Conservation (phyloP, 2,329 filamentous ascomycete species). For the Diaporthe sp. region DNA sequence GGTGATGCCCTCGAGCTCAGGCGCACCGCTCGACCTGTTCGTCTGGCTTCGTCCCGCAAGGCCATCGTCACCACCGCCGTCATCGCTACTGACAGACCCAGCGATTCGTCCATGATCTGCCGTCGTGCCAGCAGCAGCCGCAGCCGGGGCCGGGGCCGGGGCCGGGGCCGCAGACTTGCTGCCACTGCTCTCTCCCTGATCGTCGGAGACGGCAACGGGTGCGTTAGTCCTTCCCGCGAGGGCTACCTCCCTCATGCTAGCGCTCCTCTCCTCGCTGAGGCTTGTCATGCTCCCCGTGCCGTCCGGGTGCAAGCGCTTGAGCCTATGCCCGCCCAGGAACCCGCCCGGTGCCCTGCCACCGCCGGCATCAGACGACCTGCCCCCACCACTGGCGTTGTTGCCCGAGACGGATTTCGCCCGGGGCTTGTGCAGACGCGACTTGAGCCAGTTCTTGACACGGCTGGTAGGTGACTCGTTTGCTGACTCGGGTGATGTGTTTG, state of each 20-base stretch:
- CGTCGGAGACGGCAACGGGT: conserved; percentile 46
- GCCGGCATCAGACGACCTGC: conserved; percentile 5
- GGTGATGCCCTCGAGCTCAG: conserved; percentile 32
- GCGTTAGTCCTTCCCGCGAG: conserved; percentile 45
- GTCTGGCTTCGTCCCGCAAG: not conserved
- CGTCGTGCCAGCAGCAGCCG: not conserved
- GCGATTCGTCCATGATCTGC: not conserved
- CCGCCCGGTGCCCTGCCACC: conserved; percentile 38
- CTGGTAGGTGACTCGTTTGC: conserved; percentile 45
- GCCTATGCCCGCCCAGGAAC: conserved; percentile 60
- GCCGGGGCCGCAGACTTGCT: not conserved
- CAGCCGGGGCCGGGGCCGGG: not conserved
- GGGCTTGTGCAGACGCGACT: conserved; percentile 55
- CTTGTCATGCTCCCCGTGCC: conserved; percentile 53
- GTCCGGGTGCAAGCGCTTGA: conserved; percentile 45
- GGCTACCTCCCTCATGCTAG: conserved; percentile 53
- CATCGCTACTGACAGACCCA: conserved; percentile 39
- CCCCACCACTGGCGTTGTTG: conserved; percentile 36
- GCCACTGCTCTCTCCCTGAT: conserved; percentile 39
- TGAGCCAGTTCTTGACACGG: conserved; percentile 60
- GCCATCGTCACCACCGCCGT: not conserved
- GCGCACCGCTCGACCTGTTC: conserved; percentile 30
- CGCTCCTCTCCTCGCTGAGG: conserved; percentile 42
- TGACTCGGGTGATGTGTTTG: conserved; percentile 39
- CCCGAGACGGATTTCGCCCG: conserved; percentile 48